Base-by-base conservation (phyloP, 441 rosid genomes). In the Mallotus repandus region DNA sequence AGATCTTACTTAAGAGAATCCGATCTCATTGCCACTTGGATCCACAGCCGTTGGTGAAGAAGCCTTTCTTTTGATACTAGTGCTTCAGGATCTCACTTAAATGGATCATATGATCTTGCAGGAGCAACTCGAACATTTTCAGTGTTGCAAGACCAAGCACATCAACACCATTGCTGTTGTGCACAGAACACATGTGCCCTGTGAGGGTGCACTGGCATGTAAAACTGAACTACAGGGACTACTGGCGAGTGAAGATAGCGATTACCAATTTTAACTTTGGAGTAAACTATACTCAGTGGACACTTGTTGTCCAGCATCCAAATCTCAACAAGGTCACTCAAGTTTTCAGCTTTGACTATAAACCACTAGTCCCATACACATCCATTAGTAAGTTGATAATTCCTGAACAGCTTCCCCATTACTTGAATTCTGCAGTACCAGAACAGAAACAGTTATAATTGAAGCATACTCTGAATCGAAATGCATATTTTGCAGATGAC, bases 171-270 rank as follows among this genome's bases (percentile, higher is more conserved):
- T 19, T 56, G 76, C 82, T 92, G 15, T 89, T 86, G 79, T 93
- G 98, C 74, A 89, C 98, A 12, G 79, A 82, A 52, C 98, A 93
- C 57, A 87, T 91, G 97, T 91, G 97, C 92, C 41, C 78, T 0
- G 69, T 83, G 49, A 79, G 85, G 21, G 88, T 86, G 25, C 88
- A 86, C 72, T 86, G 89, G 91, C 89, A 86, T 55, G 84, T 84
- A 66, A 84, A 88, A 83, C 75, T 70, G 57, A 86, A 86, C 80
- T 86, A 88, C 81, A 71, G 74, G 82, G 82, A 79, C 63, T 80
- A 86, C 38, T 86, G 89, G 91, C 74, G 84, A 0, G 85, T 73
- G 57, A 86, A 88, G 82, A 75, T 86, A 6, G 52, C 89, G 0
- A 54, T 86, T 41, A 84, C 84, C 19, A 88, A 88, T 76, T 88